Evolutionary conservation across 306 rosid genomes (phyloP), one percentile per base, ranked within the genome.

Genomic region (Astragalus membranaceus): DNA sequence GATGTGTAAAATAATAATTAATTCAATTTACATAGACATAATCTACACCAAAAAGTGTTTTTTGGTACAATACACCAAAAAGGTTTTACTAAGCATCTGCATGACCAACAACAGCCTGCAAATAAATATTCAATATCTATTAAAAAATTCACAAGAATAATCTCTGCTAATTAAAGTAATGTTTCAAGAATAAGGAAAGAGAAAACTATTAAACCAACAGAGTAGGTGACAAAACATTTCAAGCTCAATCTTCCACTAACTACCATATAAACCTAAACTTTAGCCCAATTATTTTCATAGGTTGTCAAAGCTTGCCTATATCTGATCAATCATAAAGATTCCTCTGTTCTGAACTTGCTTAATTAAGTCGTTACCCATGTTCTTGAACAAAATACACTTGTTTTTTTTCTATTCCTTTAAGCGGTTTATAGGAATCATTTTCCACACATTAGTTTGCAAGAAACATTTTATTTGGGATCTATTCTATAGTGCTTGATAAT

Each of bases 231-330:
- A 69, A 60, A 82, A 78, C 43, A 2, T 15, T 43, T 59, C 15
- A 75, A 50, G 42, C 15, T 72, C 68, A 80, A 65, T 77, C 69
- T 37, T 66, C 73, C 64, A 14, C 69, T 37, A 55, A 78, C 81
- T 75, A 70, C 72, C 64, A 33, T 65, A 48, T 61, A 64, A 78
- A 81, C 67, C 75, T 55, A 71, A 71, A 76, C 64, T 61, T 48
- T 70, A 64, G 70, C 57, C 60, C 79, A 41, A 47, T 53, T 65
- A 52, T 72, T 44, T 35, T 30, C 44, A 54, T 56, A 76, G 79
- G 73, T 59, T 67, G 69, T 71, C 78, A 77, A 57, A 75, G 26
- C 75, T 69, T 32, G 78, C 8, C 4, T 17, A 39, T 39, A 64
- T 52, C 48, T 39, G 66, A 70, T 70, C 77, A 79, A 59, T 10